Evolutionary conservation across 1,284 basidiomycete genomes (phyloP).

Genomic region (Cutaneotrichosporon sp.): DNA sequence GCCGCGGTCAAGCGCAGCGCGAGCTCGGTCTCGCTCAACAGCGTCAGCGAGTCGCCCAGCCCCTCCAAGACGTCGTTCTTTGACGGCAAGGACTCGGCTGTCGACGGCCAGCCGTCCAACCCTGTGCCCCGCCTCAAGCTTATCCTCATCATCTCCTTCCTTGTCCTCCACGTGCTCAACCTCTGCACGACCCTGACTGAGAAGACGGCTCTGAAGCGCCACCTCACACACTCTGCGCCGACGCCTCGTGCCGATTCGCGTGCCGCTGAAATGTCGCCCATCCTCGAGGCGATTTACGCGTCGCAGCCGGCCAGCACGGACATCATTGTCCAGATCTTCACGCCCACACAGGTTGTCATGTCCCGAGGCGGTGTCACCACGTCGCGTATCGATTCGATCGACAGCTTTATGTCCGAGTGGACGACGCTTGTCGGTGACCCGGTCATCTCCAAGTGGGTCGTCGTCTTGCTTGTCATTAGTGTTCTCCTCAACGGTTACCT

Average conservation of each 20-base stretch:
- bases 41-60: conserved; percentile 10
- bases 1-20: conserved; percentile 19
- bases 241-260: conserved; percentile 40
- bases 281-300: conserved; percentile 58
- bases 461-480: conserved; percentile 76
- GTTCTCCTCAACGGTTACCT: conserved; percentile 91
- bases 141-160: conserved; percentile 81
- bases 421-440: conserved; percentile 92
- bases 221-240: conserved; percentile 46
- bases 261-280: conserved; percentile 56
- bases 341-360: conserved; percentile 60
- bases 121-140: conserved; percentile 85
- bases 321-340: conserved; percentile 66
- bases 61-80: conserved; percentile 10
- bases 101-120: conserved; percentile 52
- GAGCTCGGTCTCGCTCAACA: conserved; percentile 11
- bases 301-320: conserved; percentile 49
- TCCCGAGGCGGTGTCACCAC: conserved; percentile 21
- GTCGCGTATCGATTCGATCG: conserved; percentile 55
- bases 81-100: conserved; percentile 7
- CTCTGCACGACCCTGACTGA: conserved; percentile 86
- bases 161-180: conserved; percentile 84
- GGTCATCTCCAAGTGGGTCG: conserved; percentile 92
- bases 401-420: conserved; percentile 91
- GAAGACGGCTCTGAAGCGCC: conserved; percentile 59